These are phyloP conservation scores for Herpomyces periplanetae DNA, from an alignment of 2,329 filamentous ascomycete species.

Conservation along the genomic window DNA sequence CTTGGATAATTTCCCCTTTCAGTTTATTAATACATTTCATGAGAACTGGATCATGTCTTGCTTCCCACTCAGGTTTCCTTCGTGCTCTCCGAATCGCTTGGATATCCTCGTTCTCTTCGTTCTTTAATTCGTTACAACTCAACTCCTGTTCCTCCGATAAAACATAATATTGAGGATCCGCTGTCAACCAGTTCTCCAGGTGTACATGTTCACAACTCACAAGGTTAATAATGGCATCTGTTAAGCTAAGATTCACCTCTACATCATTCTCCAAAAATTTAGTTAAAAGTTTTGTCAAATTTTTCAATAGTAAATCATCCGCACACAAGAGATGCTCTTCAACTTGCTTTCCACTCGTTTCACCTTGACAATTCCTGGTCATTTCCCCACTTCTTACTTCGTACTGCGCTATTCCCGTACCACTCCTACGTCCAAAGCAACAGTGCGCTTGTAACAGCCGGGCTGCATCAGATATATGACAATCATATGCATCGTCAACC, in stretches of 20 bases:
- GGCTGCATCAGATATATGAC: conserved; percentile 27
- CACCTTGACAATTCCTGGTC: no score
- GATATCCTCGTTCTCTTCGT: no score
- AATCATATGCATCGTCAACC: conserved; percentile 30
- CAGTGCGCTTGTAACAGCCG: conserved; percentile 27
- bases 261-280: conserved; percentile 65
- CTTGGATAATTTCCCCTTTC: no score
- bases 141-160: no score
- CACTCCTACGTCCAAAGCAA: conserved; percentile 20
- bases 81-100: no score
- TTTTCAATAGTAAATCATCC: conserved; percentile 16
- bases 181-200: conserved; percentile 69
- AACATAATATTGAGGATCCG: no score
- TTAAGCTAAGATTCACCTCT: conserved; percentile 58
- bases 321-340: conserved; percentile 17
- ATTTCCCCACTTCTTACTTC: no score
- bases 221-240: conserved; percentile 40
- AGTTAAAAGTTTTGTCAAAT: conserved; percentile 19
- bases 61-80: no score
- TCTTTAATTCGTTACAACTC: no score
- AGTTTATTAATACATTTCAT: no score
- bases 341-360: conserved; percentile 18
- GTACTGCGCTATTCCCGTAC: no score
- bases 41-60: no score
- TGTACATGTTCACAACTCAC: conserved; percentile 49